Base-by-base conservation (phyloP, 1,284 basidiomycete species). In the Gastroboletus turbinatus region DNA sequence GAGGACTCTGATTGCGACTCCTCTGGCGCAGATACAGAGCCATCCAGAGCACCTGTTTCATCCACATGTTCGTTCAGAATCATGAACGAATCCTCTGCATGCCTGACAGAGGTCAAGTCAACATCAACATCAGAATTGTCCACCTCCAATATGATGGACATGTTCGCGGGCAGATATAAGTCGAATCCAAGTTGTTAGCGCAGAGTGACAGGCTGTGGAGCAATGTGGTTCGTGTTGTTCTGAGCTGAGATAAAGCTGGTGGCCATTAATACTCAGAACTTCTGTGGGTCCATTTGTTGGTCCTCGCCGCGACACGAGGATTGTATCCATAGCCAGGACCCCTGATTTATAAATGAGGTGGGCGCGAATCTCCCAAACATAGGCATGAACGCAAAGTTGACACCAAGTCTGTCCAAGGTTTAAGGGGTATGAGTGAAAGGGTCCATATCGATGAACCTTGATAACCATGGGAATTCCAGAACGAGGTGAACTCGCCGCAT, bases 321-420 rank as follows among this genome's bases (percentile, higher is more conserved):
- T 17, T 14, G 17, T 16, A 13, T 29, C n/a, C 30, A 45, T 13
- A 42, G 11, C 39, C n/a, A 44, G 19, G 1, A 0, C 11, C 43
- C 46, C 50, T 60, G 27, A 14, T n/a, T 30, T 17, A 13, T 13
- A 17, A 38, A 63, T n/a, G 13, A 27, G 29, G 38, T n/a, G 21
- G 27, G n/a, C 49, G 55, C 48, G 10, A 2, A 67, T 56, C 57
- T 6, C 52, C 53, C 63, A 61, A 57, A 67, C 36, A 55, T 56
- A 38, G 66, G 27, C 51, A 66, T 58, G 53, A 40, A 46, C 67
- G 67, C 63, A 67, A 70, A 63, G 47, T 35, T 38, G 35, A 30
- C 36, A 52, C 67, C 55, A 46, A 53, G 23, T 60, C 55, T 38
- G 46, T 54, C 45, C 30, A 59, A 35, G 17, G 45, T 46, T 32